A percentile compares a stretch with the other conserved stretches of the same genome.
phyloP scores from a whole-genome alignment of 2,329 filamentous ascomycete species.

The Drechmeria coniospora region DNA sequence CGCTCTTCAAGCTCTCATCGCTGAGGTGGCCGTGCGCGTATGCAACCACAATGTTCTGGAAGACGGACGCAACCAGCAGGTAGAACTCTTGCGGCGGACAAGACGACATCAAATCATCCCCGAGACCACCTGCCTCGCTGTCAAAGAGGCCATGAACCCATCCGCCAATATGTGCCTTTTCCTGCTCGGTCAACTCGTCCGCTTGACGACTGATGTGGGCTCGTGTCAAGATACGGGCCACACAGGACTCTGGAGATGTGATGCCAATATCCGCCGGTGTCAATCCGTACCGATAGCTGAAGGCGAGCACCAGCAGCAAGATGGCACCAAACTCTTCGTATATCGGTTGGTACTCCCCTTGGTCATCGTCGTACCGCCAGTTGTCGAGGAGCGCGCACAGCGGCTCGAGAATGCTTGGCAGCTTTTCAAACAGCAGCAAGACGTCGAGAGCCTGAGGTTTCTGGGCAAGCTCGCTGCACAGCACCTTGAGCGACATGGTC shows the following conservation, averaged over 20 bases:
- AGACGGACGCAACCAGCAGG: slow-evolving; percentile 58
- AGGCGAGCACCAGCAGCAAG: slow-evolving; percentile 55
- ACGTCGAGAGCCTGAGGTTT: slow-evolving; percentile 60
- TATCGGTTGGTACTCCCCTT: slow-evolving; percentile 69
- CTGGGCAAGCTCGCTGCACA: slow-evolving; percentile 59
- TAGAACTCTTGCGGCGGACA: slow-evolving; percentile 77
- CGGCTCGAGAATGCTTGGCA: slow-evolving; percentile 53
- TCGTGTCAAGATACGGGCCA: slow-evolving; percentile 48
- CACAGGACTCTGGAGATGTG: slow-evolving; percentile 44
- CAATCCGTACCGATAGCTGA: slow-evolving; percentile 61
- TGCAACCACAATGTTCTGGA: slow-evolving; percentile 59
- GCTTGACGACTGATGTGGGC: slow-evolving; percentile 40
- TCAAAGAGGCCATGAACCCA: slow-evolving; percentile 72
- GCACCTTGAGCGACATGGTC: slow-evolving; percentile 62
- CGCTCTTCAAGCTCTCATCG: slow-evolving; percentile 56
- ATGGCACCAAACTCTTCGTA: slow-evolving; percentile 78
- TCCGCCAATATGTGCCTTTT: slow-evolving; percentile 49
- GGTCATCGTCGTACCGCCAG: slow-evolving; percentile 72
- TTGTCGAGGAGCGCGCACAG: slow-evolving; percentile 61
- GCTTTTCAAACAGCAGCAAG: slow-evolving; percentile 58
- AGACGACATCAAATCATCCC: slow-evolving; percentile 67
- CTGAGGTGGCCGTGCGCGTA: slow-evolving; percentile 49
- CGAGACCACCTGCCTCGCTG: slow-evolving; percentile 55
- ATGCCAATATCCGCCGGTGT: slow-evolving; percentile 48
- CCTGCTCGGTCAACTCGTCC: slow-evolving; percentile 46